Evolutionary conservation across 768 basidiomycete genomes (phyloP), one percentile per base, ranked within the genome.

Genomic region (Tephrocybe sp.): DNA sequence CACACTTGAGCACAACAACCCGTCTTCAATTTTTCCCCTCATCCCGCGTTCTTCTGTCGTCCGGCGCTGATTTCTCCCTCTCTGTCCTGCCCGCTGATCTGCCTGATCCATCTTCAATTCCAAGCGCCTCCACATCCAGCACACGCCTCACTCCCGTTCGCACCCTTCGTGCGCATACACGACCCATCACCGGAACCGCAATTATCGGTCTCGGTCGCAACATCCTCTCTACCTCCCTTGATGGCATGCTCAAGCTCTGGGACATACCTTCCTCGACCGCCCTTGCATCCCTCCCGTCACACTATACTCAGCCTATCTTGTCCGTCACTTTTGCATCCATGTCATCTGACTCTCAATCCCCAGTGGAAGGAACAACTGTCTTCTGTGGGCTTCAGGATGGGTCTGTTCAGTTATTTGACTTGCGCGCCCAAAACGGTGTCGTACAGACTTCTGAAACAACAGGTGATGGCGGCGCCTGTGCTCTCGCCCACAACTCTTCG

Each of bases 221-320:
- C 57, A 64, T 92, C 41, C 58, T 92, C 5, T 87, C 86, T 9
- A 69, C 77, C 5, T 79, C 84, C 0, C 80, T 83, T 48, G 89
- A 92, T 61, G 79, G 82, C 2, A 85, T 84, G 0, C 60, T 90
- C 19, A 75, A 82, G 40, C 68, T 89, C 3, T 91, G 90, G 89
- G 84, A 89, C 53, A 80, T 90, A 7, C 75, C 81, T 2, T 69
- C 73, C 7, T 79, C 78, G 2, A 64, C 71, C 18, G 71, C 76
- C 50, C 72, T 83, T 8, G 61, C 72, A 9, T 68, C 77, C 11
- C 52, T 87, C 42, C 65, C 68, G 4, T 64, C 76, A 0, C 64
- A 67, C 16, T 64, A 70, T 0, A 31, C 51, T 15, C 55, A 56
- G 21, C 75, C 76, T 6, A 70, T 83, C 18, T 66, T 70, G 24